A percentile compares a stretch with the other conserved stretches of the same genome.
These are phyloP conservation scores for Cudoniella acicularis DNA, from an alignment of 495 filamentous ascomycete genomes.

Conservation along the genomic window DNA sequence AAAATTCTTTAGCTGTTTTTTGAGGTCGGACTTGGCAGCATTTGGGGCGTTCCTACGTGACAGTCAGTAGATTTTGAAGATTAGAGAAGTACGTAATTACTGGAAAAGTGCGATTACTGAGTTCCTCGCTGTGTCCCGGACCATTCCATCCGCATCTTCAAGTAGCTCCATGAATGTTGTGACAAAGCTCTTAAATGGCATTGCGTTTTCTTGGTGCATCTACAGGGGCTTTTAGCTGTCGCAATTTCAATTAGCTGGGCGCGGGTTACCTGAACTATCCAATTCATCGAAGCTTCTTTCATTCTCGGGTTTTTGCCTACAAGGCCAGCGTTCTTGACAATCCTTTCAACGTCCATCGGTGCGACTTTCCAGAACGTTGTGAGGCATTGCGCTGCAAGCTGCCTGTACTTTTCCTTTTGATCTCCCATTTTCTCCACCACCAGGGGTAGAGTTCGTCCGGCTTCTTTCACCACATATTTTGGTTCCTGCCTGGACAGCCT, in stretches of 20 bases:
- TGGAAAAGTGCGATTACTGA: conserved; percentile 81
- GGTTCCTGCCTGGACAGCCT: conserved; percentile 79
- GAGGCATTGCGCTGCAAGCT: conserved; percentile 66
- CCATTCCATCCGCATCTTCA: conserved; percentile 82
- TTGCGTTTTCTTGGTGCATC: conserved; percentile 72
- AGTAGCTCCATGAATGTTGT: conserved; percentile 77
- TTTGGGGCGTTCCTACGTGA: conserved; percentile 65
- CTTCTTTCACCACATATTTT: conserved; percentile 59
- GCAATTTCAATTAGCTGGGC: neutral
- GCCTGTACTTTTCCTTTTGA: conserved; percentile 74
- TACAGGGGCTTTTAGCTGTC: conserved; percentile 26
- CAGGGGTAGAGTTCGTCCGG: conserved; percentile 62
- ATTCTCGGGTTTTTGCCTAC: conserved; percentile 73
- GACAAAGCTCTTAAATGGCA: conserved; percentile 80
- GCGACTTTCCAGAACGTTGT: conserved; percentile 67
- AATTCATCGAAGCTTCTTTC: conserved; percentile 79
- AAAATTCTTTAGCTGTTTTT: conserved; percentile 71
- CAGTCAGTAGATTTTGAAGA: neutral
- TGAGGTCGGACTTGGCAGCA: conserved; percentile 81
- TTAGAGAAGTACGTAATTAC: conserved; percentile 39
- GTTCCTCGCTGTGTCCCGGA: conserved; percentile 77
- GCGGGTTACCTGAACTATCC: conserved; percentile 63
- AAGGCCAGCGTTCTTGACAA: conserved; percentile 74
- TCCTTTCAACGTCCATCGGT: conserved; percentile 69
- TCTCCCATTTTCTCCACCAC: conserved; percentile 86